Conservation (phyloP, 768 basidiomycete genomes). For the Mycena indigotica region DNA sequence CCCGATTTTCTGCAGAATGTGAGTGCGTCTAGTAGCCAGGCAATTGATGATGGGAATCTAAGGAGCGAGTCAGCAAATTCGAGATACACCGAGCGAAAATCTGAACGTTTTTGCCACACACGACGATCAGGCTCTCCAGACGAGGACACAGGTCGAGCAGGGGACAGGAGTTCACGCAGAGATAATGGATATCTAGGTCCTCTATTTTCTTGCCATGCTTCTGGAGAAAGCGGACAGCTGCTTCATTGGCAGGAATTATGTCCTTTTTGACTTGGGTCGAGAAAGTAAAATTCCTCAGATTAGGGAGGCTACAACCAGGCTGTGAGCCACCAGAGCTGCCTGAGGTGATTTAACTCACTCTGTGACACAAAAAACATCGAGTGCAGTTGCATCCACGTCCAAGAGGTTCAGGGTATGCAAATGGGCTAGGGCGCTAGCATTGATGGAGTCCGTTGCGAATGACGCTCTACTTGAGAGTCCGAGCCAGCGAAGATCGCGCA, state of each 20-base stretch:
- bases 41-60: too few relatives aligned
- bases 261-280: neutral
- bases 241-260: neutral
- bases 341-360: neutral
- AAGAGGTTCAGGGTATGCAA: neutral
- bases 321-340: neutral
- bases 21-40: too few relatives aligned
- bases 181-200: neutral
- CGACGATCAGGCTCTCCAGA: conserved; percentile 5
- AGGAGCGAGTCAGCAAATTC: too few relatives aligned
- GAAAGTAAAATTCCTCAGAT: neutral
- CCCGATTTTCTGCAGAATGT: too few relatives aligned
- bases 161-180: neutral
- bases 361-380: neutral
- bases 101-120: conserved; percentile 4
- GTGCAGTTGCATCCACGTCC: neutral
- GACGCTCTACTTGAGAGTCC: conserved; percentile 2
- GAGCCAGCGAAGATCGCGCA: conserved; percentile 5
- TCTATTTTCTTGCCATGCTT: conserved; percentile 15
- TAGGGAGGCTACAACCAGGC: neutral
- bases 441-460: neutral
- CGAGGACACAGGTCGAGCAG: conserved; percentile 10
- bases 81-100: too few relatives aligned
- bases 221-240: conserved; percentile 1
- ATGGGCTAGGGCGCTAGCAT: neutral